Evolutionary conservation across 768 basidiomycete genomes (phyloP).

Genomic region (Tephrocybe rancida): DNA sequence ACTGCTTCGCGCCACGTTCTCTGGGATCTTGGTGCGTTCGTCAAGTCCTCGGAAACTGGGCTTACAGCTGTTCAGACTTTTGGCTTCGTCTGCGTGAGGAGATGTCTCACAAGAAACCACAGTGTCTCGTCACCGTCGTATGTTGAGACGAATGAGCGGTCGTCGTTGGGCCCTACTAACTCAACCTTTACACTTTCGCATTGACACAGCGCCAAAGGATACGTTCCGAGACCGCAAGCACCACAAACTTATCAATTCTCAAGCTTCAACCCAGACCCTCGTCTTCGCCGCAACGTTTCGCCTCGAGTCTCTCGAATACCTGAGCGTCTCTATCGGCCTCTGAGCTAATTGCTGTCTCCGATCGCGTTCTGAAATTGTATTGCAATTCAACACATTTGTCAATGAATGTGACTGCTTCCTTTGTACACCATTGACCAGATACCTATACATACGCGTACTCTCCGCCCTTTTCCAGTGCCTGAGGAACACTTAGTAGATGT

Average conservation of each 20-base stretch:
- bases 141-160: constrained; percentile 1
- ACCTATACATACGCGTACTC: constrained; percentile 31
- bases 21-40: constrained; percentile 42
- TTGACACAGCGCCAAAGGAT: too few relatives aligned
- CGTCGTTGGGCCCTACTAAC: not conserved
- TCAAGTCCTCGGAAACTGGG: not conserved
- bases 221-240: too few relatives aligned
- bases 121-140: constrained; percentile 4
- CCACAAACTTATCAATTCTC: too few relatives aligned
- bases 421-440: too few relatives aligned
- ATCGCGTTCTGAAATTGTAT: too few relatives aligned
- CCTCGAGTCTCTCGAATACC: too few relatives aligned
- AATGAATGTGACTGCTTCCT: too few relatives aligned
- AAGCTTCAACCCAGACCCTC: too few relatives aligned
- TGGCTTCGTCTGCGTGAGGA: constrained; percentile 10
- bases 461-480: constrained; percentile 34
- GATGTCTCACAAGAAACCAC: not conserved
- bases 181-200: not conserved
- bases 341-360: too few relatives aligned
- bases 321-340: too few relatives aligned
- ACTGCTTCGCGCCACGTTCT: constrained; percentile 31
- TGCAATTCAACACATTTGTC: too few relatives aligned
- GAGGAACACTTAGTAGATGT: constrained; percentile 5
- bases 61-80: constrained; percentile 11
- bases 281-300: too few relatives aligned